These are phyloP conservation scores for Ilex aquifolium DNA, from an alignment of 257 asterid genomes.

Conservation along the genomic window DNA sequence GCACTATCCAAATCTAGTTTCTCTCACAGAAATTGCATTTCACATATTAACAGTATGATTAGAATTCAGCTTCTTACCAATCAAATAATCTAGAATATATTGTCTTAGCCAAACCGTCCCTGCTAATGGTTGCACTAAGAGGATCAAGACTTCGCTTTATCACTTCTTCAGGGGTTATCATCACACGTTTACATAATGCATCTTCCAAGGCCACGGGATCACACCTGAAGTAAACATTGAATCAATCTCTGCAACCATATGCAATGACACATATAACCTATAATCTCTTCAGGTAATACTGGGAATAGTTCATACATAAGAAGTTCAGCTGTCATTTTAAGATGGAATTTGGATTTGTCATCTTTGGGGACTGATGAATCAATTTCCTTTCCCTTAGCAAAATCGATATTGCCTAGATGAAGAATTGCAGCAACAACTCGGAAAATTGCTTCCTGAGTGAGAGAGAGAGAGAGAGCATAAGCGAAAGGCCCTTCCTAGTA, in stretches of 20 bases:
- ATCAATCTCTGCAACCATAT: conserved; percentile 22
- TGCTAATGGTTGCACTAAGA: conserved; percentile 78
- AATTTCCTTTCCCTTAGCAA: conserved; percentile 79
- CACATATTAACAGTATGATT: conserved; percentile 7
- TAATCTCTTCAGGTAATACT: conserved; percentile 21
- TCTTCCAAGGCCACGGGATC: conserved; percentile 81
- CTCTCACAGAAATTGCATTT: neutral
- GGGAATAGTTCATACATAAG: conserved; percentile 55
- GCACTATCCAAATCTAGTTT: neutral
- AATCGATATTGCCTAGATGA: conserved; percentile 88
- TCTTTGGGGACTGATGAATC: conserved; percentile 88
- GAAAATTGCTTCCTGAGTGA: conserved; percentile 87
- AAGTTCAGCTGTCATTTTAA: conserved; percentile 78
- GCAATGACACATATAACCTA: conserved; percentile 24
- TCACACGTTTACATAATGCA: conserved; percentile 94
- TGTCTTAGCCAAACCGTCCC: conserved; percentile 96
- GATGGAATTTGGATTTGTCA: conserved; percentile 79
- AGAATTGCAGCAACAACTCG: conserved; percentile 94
- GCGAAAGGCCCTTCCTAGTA: neutral
- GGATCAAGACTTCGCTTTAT: conserved; percentile 97
- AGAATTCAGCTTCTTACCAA: conserved; percentile 49
- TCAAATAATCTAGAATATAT: conserved; percentile 88
- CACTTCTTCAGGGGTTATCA: conserved; percentile 98
- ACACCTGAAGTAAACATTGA: conserved; percentile 52
- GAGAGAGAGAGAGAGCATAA: conserved; percentile 15